Evolutionary conservation across 2,329 filamentous ascomycete genomes (phyloP), one percentile per base, ranked within the genome.

Genomic region (Drechslera avenae): DNA sequence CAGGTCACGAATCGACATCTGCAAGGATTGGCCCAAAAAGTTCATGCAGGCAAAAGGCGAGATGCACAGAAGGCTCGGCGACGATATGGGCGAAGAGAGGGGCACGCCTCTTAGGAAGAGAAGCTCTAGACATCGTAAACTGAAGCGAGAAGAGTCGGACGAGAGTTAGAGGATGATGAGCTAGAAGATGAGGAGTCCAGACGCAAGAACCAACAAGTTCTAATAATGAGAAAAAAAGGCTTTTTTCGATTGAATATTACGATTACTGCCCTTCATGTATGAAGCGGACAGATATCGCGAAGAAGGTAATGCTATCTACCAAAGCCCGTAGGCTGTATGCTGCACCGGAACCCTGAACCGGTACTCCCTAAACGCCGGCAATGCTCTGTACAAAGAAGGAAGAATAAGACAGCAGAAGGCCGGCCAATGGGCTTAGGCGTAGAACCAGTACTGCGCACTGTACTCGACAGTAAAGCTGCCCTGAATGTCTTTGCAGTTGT

Each of bases 1-100:
- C 0, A 81, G 92, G 50, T 86, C 89, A 31, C 83, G 86, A 34
- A 97, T 99, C 57, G 94, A 99, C 65, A 85, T 94, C 52, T 92
- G 90, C 39, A 86, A 88, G 39, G 89, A 93, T 62, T 99, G 94
- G 94, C 94, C 94, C 2, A 86, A 89, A 66, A 97, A 97, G 69
- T 30, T 51, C 1, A 19, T 54, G 18, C 54, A 54, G 17, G 48
- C 59, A 3, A 56, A 48, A 16, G 55, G 57, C 21, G 48, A 46
- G 19, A n/a, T 21, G 44, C 55, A n/a, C 58, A 59, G 43, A 50
- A 60, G 6, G 21, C 39, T 47, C 17, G 37, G 41, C 12, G 50
- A 51, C 33, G 52, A 55, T 5, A 50, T 45, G 14, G 59, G 62
- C 3, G 36, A 46, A 4, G 52, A 51, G 5, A 54, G 28, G 1